These are phyloP conservation scores for Musa troglodytarum DNA, from an alignment of 176 grass and related monocot genomes.

Conservation along the genomic window DNA sequence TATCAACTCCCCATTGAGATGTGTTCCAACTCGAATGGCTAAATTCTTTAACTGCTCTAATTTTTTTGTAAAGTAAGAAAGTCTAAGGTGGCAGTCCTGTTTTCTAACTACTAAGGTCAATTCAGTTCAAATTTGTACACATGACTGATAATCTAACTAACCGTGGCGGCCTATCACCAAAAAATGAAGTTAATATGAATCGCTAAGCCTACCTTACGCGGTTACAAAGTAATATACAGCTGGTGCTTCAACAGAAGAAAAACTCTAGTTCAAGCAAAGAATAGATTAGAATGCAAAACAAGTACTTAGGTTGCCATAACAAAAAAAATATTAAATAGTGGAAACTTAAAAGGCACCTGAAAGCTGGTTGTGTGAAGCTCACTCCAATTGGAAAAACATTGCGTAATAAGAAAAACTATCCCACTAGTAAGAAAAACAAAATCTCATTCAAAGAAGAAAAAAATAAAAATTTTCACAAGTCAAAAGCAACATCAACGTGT, in stretches of 20 bases:
- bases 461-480: not conserved
- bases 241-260: not conserved
- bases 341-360: not conserved
- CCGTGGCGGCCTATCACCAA: not conserved
- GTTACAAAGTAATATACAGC: not conserved
- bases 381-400: not conserved
- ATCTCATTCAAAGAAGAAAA: not conserved
- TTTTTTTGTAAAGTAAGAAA: not conserved
- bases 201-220: not conserved
- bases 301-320: not conserved
- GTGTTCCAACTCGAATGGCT: not conserved
- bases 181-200: not conserved
- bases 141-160: not conserved
- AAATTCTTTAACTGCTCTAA: not conserved
- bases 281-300: not conserved
- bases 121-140: not conserved
- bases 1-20: not conserved
- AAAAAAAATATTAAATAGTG: not conserved
- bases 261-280: not conserved
- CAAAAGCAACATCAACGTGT: not conserved
- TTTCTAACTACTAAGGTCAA: not conserved
- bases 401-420: not conserved
- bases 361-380: not conserved
- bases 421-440: not conserved
- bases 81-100: not conserved